Evolutionary conservation across 176 grass and related monocot genomes (phyloP).

Genomic region (Eragrostis curvula): DNA sequence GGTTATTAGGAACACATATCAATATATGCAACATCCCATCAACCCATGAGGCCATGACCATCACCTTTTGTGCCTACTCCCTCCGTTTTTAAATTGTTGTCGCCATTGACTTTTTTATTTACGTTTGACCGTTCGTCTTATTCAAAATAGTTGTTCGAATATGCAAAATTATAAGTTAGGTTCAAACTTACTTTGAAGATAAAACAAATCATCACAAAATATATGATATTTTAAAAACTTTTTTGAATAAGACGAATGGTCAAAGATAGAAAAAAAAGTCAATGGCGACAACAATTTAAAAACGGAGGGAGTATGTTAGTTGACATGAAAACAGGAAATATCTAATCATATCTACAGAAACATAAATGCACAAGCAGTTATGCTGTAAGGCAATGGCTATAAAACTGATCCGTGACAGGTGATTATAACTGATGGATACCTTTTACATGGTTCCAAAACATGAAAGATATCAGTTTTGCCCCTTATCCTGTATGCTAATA

Average conservation of each 20-base stretch:
- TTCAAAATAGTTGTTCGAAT: too few species aligned
- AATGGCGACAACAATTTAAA: too few species aligned
- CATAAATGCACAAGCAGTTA: background rate
- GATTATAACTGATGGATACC: background rate
- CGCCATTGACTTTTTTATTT: too few species aligned
- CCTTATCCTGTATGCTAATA: background rate
- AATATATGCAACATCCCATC: background rate
- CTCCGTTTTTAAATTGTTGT: too few species aligned
- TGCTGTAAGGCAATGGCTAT: conserved; percentile 9
- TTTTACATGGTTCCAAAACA: background rate
- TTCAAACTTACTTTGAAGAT: too few species aligned
- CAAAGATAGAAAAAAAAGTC: too few species aligned
- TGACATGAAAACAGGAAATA: background rate
- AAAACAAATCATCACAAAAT: too few species aligned
- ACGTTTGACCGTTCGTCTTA: too few species aligned
- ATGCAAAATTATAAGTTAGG: too few species aligned
- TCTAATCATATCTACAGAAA: background rate
- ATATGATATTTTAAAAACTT: too few species aligned
- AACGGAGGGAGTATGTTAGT: too few species aligned
- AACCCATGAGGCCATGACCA: background rate
- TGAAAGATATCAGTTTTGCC: background rate
- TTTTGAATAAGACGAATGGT: too few species aligned
- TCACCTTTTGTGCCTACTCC: background rate
- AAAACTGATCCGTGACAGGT: background rate
- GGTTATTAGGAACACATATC: background rate